phyloP scores from a whole-genome alignment of 169 alveolate genomes.

The Plasmodium reichenowi region DNA sequence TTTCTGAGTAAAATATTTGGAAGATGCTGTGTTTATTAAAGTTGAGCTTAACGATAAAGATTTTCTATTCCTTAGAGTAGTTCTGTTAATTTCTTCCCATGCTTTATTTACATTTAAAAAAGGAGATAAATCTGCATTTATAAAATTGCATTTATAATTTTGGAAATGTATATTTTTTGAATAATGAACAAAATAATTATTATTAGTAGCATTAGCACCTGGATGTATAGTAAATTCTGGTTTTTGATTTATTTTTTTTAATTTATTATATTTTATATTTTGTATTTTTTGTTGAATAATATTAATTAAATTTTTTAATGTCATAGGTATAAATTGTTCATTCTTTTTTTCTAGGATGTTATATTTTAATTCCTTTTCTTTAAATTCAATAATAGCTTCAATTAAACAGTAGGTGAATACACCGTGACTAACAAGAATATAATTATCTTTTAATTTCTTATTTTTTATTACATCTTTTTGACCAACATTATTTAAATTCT shows the following conservation, averaged over 20 bases:
- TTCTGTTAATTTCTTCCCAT: slow-evolving; percentile 84
- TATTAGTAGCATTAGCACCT: slow-evolving; percentile 84
- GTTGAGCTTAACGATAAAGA: slow-evolving; percentile 43
- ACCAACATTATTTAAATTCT: neutral
- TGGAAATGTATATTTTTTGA: slow-evolving; percentile 78
- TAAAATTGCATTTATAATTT: slow-evolving; percentile 36
- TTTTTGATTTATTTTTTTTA: slow-evolving; percentile 85
- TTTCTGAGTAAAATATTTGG: slow-evolving; percentile 25
- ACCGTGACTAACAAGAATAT: slow-evolving; percentile 85
- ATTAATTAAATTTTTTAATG: slow-evolving; percentile 81
- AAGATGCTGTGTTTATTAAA: slow-evolving; percentile 35
- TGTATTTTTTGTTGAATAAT: slow-evolving; percentile 81
- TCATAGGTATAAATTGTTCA: slow-evolving; percentile 20
- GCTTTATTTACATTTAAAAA: slow-evolving; percentile 83
- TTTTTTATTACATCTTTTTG: slow-evolving; percentile 2
- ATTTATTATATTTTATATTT: slow-evolving; percentile 82
- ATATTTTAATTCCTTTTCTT: slow-evolving; percentile 81
- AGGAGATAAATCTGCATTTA: slow-evolving; percentile 64
- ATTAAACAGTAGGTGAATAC: slow-evolving; percentile 89
- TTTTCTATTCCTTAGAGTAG: slow-evolving; percentile 42
- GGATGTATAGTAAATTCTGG: slow-evolving; percentile 89
- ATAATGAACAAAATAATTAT: slow-evolving; percentile 84
- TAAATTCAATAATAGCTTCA: slow-evolving; percentile 82
- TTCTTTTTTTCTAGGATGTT: slow-evolving; percentile 76
- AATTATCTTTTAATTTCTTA: slow-evolving; percentile 78